These are phyloP conservation scores for Boletus pseudo-olivaceus DNA, from an alignment of 768 basidiomycete genomes.

Conservation along the genomic window DNA sequence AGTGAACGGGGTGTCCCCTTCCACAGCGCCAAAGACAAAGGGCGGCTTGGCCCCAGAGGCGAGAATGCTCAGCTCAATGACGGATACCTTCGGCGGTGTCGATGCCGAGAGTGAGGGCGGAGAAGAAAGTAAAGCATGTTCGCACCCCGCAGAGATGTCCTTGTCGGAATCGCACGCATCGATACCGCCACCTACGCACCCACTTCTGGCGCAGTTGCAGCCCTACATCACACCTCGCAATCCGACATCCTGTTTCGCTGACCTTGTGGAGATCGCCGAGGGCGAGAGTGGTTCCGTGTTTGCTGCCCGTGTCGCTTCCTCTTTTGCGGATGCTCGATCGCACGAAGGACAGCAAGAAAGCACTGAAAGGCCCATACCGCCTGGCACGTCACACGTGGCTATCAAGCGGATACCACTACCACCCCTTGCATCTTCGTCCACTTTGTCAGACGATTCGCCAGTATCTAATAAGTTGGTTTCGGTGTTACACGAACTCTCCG, in stretches of 20 bases:
- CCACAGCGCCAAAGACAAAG: slow-evolving; percentile 4
- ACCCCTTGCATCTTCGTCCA: slow-evolving; percentile 29
- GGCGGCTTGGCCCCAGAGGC: slow-evolving; percentile 23
- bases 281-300: slow-evolving; percentile 78
- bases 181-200: slow-evolving; percentile 10
- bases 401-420: slow-evolving; percentile 71
- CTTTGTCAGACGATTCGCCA: slow-evolving; percentile 18
- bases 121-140: slow-evolving; percentile 1
- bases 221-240: slow-evolving; percentile 65
- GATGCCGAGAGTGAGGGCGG: slow-evolving; percentile 8
- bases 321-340: slow-evolving; percentile 5
- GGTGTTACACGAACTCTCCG: slow-evolving; percentile 53
- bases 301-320: slow-evolving; percentile 34
- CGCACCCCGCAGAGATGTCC: not conserved
- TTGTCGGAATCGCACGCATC: not conserved
- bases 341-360: not conserved
- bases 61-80: slow-evolving; percentile 28
- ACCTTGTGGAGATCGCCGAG: slow-evolving; percentile 77
- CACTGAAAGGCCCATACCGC: slow-evolving; percentile 23
- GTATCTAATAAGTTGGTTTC: slow-evolving; percentile 63
- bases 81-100: slow-evolving; percentile 39
- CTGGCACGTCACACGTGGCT: slow-evolving; percentile 52
- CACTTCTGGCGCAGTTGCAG: slow-evolving; percentile 42
- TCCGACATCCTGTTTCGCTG: slow-evolving; percentile 60
- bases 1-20: slow-evolving; percentile 3